These are phyloP conservation scores for Fusarium ramigenum DNA, from an alignment of 2,329 filamentous ascomycete genomes.

Conservation along the genomic window DNA sequence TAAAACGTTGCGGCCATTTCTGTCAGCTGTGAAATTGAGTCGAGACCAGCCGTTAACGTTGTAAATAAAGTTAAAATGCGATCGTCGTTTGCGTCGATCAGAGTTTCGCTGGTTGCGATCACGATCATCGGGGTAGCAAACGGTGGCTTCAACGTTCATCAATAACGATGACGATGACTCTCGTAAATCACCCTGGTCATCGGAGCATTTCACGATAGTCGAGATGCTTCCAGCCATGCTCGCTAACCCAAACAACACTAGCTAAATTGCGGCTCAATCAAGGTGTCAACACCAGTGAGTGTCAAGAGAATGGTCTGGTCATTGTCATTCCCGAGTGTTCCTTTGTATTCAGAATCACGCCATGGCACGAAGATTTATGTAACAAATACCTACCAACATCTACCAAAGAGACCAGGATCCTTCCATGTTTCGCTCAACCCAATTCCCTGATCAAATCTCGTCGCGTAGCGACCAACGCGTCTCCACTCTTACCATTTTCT, in stretches of 20 bases:
- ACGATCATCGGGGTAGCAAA: too few relatives aligned
- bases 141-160: background rate
- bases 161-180: background rate
- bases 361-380: accelerated
- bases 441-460: background rate
- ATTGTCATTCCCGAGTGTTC: accelerated
- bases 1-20: background rate
- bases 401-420: background rate
- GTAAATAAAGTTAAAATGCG: background rate
- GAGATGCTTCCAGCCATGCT: background rate
- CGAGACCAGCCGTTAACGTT: background rate
- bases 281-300: background rate
- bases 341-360: background rate
- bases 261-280: background rate
- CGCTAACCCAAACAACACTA: background rate
- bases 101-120: too few relatives aligned
- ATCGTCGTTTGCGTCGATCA: background rate
- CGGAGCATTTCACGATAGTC: background rate
- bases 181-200: background rate
- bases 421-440: background rate
- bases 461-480: background rate
- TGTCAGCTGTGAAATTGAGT: too few relatives aligned
- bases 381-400: background rate
- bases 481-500: background rate
- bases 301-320: accelerated